Evolutionary conservation across 495 filamentous ascomycete species (phyloP).

Genomic region (Pseudevernia furfuracea): DNA sequence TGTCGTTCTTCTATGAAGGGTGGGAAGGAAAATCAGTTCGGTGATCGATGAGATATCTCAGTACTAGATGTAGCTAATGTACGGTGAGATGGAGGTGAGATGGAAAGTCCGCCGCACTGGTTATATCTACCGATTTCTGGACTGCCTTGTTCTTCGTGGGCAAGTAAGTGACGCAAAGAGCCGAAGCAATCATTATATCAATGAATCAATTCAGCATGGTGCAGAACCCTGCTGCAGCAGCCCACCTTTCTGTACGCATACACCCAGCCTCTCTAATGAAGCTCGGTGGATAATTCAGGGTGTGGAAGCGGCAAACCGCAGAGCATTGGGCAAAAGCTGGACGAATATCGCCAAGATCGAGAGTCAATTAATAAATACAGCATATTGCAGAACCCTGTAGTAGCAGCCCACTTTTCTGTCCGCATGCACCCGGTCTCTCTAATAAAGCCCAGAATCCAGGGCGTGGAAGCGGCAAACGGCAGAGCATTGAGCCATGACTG

Average conservation of each 20-base stretch:
- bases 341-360: not conserved
- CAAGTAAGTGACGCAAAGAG: slow-evolving; percentile 1
- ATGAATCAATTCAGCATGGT: slow-evolving; percentile 2
- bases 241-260: slow-evolving; percentile 5
- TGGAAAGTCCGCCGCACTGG: not conserved
- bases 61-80: not conserved
- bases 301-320: not conserved
- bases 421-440: too few species aligned
- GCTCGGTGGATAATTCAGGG: not conserved
- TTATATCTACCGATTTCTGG: not conserved
- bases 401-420: too few species aligned
- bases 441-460: too few species aligned
- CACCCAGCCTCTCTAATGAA: slow-evolving; percentile 1
- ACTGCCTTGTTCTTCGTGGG: slow-evolving; percentile 6
- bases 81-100: not conserved
- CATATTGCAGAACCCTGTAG: too few species aligned
- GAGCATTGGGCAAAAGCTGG: not conserved
- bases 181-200: slow-evolving; percentile 6
- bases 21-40: not conserved
- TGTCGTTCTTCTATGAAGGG: not conserved
- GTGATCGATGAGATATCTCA: slow-evolving; percentile 1
- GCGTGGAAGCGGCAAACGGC: too few species aligned
- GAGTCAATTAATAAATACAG: too few species aligned
- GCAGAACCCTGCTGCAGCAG: slow-evolving; percentile 6
- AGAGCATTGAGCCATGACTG: too few species aligned